Base-by-base conservation (phyloP, 345 rosid genomes). In the Erodium maritimum region DNA sequence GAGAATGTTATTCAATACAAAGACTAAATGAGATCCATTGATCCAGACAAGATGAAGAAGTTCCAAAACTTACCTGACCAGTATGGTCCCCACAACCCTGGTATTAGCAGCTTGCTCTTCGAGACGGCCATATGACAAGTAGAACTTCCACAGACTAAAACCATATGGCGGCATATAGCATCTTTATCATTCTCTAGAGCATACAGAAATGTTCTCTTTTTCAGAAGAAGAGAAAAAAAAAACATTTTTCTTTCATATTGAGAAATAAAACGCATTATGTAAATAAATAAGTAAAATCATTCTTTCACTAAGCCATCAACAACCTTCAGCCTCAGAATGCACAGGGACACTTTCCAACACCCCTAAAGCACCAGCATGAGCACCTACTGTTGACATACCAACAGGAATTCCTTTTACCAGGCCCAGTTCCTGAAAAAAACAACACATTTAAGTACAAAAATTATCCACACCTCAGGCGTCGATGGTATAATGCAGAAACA, bases 331-430 rank as follows among this genome's bases (percentile, higher is more conserved):
- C 51, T 70, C 73, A 61, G 37, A 29, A 5, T 29, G 37, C 9
- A 4, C 37, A 29, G 75, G 79, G 63, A 69, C 73, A 65, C 96
- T 82, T 76, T 86, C 98, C 88, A 91, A 77, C 55, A 84, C 90
- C 63, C 98, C 98, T 59, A 91, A 83, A 71, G 95, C 98, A 56
- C 96, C 98, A 67, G 98, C 98, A 80, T 91, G 96, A 60, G 98
- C 96, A 80, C 88, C 96, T 74, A 91, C 86, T 69, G 88, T 70
- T 12, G 98, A 88, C 64, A 86, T 81, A 65, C 95, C 95, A 0
- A 91, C 96, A 20, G 94, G 96, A 64, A 77, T 86, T 73, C 96
- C 98, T 25, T 81, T 80, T 52, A 66, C 57, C 60, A 91, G 78
- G 58, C 91, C 96, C 52, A 91, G 73, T 68, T 86, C 98, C 98